Base-by-base conservation (phyloP, 148 eudicot species). In the Rhododendron vialii region DNA sequence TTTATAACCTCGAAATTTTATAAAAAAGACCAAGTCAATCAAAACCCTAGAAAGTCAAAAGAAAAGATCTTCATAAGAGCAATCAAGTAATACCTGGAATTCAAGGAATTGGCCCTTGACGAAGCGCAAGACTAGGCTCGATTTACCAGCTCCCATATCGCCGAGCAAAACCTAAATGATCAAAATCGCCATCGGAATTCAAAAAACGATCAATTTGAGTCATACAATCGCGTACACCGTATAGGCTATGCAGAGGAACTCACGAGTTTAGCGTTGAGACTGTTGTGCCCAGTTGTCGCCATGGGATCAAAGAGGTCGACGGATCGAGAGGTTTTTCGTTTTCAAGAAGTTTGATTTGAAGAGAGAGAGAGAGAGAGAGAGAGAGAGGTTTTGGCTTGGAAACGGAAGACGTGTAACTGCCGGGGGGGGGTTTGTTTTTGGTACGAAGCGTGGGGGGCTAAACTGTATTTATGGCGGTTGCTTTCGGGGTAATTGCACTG, bases 121-220 rank as follows among this genome's bases (percentile, higher is more conserved):
- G 84, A 97, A 97, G 24, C 99, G 99, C 75, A 97, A 89, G 13
- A 97, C 98, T 28, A 97, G 93, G 89, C 99, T 97, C 2, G 98
- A 97, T 91, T 97, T 97, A 12, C 99, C 98, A 43, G 99, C 94
- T 90, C 99, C 99, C 99, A 97, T 95, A 55, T 97, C 99, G n/a
- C 99, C 99, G 7, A 97, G 92, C 88, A 97, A 91, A 30, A 97
- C 99, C 99, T 97, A 82, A 86, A 17, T 55, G 81, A 65, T 65
- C 35, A 8, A 38, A 86, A 57, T 65, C 0, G 11, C 48, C 57
- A 36, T 36, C 48, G 38, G 76, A 57, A 59, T 47, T 51, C 2
- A 6, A 65, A 77, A 74, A 28, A 8, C 5, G 28, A 67, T 48
- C 38, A 28, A 76, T 50, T 30, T 45, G 24, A 28, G 5, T 15